These are phyloP conservation scores for Acer saccharum DNA, from an alignment of 345 rosid genomes.

Conservation along the genomic window DNA sequence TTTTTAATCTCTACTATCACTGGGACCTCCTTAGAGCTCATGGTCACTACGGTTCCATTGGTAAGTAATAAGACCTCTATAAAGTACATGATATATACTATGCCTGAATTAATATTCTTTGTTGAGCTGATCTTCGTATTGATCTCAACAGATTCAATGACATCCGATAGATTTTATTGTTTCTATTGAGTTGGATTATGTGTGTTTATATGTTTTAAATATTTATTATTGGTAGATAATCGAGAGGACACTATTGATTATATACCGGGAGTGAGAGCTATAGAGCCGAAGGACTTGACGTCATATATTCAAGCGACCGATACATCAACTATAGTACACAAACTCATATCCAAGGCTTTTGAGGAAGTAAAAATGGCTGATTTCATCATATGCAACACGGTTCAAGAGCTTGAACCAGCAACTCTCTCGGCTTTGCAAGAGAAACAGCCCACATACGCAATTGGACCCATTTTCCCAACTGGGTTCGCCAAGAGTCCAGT, in stretches of 20 bases:
- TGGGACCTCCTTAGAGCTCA: constrained; percentile 62
- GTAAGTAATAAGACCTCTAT: constrained; percentile 29
- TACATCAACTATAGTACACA: constrained; percentile 53
- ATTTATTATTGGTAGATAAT: constrained; percentile 33
- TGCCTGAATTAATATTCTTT: no score
- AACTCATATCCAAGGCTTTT: constrained; percentile 56
- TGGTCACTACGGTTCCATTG: constrained; percentile 68
- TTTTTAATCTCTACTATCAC: constrained; percentile 64
- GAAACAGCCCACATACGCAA: constrained; percentile 52
- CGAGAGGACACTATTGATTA: constrained; percentile 59
- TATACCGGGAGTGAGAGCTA: constrained; percentile 70
- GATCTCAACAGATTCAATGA: no score
- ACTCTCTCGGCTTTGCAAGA: constrained; percentile 51
- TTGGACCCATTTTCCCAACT: constrained; percentile 76
- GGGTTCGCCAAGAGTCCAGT: constrained; percentile 44
- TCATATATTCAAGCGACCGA: constrained; percentile 78
- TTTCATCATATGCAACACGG: constrained; percentile 72
- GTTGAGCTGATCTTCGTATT: no score
- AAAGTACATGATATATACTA: no score
- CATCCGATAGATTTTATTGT: no score
- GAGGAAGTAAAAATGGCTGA: constrained; percentile 61
- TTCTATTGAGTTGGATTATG: no score
- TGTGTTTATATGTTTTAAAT: no score
- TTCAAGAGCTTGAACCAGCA: constrained; percentile 59
- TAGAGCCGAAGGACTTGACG: constrained; percentile 61